A percentile compares a stretch with the other conserved stretches of the same genome.
Evolutionary conservation across 116 monocot species (phyloP).

Genomic region (Dioscorea cayenensis): DNA sequence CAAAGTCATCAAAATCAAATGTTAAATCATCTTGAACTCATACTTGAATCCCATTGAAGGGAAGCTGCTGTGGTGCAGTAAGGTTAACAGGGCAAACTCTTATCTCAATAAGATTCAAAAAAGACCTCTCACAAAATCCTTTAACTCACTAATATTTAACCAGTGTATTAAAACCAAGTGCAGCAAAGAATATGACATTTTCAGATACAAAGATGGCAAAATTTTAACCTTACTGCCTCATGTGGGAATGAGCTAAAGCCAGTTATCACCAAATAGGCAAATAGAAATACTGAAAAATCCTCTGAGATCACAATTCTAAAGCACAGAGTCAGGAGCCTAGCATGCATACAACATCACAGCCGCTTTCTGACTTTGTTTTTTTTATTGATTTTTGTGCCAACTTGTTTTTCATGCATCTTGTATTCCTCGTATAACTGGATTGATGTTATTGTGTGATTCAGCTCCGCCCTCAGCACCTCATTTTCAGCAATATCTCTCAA

Average conservation of each 20-base stretch:
- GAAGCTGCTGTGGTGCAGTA: no score
- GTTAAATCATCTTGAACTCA: no score
- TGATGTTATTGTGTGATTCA: slow-evolving; percentile 33
- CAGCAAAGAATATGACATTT: not conserved
- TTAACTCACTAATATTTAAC: not conserved
- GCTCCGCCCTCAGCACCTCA: slow-evolving; percentile 50
- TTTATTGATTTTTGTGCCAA: slow-evolving; percentile 6
- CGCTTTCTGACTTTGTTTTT: slow-evolving; percentile 7
- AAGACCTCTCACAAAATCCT: no score
- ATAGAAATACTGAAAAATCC: not conserved
- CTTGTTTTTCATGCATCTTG: slow-evolving; percentile 36
- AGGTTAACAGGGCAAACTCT: no score
- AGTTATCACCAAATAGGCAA: not conserved
- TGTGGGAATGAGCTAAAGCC: not conserved
- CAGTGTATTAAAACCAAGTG: not conserved
- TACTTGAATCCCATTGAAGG: no score
- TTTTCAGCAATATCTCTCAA: slow-evolving; percentile 55
- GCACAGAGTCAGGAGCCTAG: not conserved
- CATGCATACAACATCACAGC: not conserved
- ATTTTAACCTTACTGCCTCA: not conserved
- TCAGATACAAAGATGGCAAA: not conserved
- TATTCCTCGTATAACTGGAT: slow-evolving; percentile 56
- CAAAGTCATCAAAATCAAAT: no score
- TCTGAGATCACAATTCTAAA: not conserved
- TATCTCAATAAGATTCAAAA: no score